Conservation (phyloP, 768 basidiomycete genomes). For the Cyathus striatus region DNA sequence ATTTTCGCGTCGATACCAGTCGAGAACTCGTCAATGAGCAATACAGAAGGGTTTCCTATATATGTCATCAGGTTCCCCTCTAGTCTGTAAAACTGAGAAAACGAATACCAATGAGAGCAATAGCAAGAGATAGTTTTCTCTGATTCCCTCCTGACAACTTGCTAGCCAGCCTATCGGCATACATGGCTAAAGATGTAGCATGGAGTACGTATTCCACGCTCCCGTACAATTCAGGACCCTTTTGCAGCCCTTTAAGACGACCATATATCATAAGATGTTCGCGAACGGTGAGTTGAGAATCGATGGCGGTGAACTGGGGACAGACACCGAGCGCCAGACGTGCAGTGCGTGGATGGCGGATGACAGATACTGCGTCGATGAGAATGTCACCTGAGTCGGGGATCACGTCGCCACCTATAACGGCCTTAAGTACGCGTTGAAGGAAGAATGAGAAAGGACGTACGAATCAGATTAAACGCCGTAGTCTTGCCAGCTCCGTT, state of each 20-base stretch:
- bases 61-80: neutral
- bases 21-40: conserved; percentile 72
- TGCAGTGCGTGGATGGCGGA: conserved; percentile 58
- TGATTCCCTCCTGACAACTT: conserved; percentile 69
- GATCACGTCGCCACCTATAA: conserved; percentile 59
- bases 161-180: conserved; percentile 62
- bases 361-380: conserved; percentile 62
- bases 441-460: conserved; percentile 12
- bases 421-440: neutral
- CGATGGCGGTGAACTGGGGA: conserved; percentile 82
- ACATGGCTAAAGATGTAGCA: conserved; percentile 45
- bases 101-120: conserved; percentile 55
- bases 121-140: conserved; percentile 61
- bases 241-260: conserved; percentile 54
- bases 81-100: neutral
- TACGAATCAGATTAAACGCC: conserved; percentile 76
- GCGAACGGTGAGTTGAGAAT: conserved; percentile 69
- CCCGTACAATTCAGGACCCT: conserved; percentile 34
- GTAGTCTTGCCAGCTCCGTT: conserved; percentile 86
- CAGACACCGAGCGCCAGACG: conserved; percentile 74
- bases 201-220: conserved; percentile 48
- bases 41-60: conserved; percentile 59
- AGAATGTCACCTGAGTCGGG: conserved; percentile 67
- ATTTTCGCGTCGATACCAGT: conserved; percentile 71
- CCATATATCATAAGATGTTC: conserved; percentile 74